A percentile compares a stretch with the other conserved stretches of the same genome.
Evolutionary conservation across 2,329 filamentous ascomycete species (phyloP).

Genomic region (Zasmidium cellare): DNA sequence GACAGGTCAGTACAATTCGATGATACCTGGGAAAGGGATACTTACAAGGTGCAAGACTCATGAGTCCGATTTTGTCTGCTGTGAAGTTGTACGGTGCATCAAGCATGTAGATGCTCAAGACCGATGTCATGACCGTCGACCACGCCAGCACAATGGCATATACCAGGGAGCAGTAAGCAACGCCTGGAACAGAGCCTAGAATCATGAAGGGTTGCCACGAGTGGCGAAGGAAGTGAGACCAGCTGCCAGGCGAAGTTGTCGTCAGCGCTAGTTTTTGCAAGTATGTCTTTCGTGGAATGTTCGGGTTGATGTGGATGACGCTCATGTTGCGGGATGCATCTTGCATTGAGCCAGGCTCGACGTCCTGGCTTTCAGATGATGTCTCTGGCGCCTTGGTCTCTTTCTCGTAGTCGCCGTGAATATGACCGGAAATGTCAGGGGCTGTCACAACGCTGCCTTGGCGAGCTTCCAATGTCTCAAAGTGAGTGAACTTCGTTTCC

Average conservation of each 20-base stretch:
- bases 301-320: slow-evolving; percentile 27
- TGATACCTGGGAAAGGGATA: background rate
- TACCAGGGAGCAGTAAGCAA: slow-evolving; percentile 38
- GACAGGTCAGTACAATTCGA: background rate
- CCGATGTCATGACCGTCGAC: slow-evolving; percentile 40
- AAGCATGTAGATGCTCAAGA: slow-evolving; percentile 39
- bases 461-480: slow-evolving; percentile 20
- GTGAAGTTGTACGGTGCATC: slow-evolving; percentile 47
- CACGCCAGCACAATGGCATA: slow-evolving; percentile 42
- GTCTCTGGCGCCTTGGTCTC: slow-evolving; percentile 10
- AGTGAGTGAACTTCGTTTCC: slow-evolving; percentile 34
- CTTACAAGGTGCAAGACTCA: slow-evolving; percentile 51
- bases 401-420: slow-evolving; percentile 16
- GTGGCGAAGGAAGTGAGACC: slow-evolving; percentile 35
- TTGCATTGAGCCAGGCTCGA: slow-evolving; percentile 3
- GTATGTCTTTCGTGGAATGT: slow-evolving; percentile 45
- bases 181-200: slow-evolving; percentile 41
- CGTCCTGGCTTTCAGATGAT: slow-evolving; percentile 12
- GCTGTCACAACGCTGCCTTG: slow-evolving; percentile 20
- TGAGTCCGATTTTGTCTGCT: slow-evolving; percentile 51
- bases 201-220: slow-evolving; percentile 40
- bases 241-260: slow-evolving; percentile 32
- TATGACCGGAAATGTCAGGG: slow-evolving; percentile 8
- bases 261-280: slow-evolving; percentile 42
- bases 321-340: slow-evolving; percentile 20